Conservation (phyloP, 176 grass and related monocot species). For the Rhynchospora breviuscula region DNA sequence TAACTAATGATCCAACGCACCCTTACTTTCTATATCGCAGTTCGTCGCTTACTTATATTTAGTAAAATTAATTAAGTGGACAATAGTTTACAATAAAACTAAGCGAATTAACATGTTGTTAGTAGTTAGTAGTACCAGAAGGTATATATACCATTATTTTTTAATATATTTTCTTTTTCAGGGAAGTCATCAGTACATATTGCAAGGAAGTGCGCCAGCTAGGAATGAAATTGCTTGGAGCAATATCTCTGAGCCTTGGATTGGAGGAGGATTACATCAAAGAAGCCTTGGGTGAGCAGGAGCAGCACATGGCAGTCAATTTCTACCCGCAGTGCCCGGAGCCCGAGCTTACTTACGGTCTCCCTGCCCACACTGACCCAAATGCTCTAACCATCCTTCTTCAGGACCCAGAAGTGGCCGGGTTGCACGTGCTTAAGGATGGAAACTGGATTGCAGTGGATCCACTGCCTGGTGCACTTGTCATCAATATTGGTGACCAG, state of each 20-base stretch:
- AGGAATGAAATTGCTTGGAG: conserved; percentile 42
- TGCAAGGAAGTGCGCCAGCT: conserved; percentile 51
- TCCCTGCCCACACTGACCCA: conserved; percentile 70
- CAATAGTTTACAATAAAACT: too few relatives aligned
- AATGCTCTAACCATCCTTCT: conserved; percentile 75
- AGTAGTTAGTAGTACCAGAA: too few relatives aligned
- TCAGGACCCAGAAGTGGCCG: conserved; percentile 51
- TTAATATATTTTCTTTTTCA: not conserved
- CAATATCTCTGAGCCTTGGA: conserved; percentile 60
- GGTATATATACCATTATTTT: too few relatives aligned
- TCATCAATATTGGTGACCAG: conserved; percentile 83
- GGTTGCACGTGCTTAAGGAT: conserved; percentile 66
- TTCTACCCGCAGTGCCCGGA: conserved; percentile 83
- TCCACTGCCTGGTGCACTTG: conserved; percentile 37
- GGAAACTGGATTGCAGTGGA: conserved; percentile 57
- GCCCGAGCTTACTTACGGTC: conserved; percentile 64
- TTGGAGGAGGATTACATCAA: conserved; percentile 49
- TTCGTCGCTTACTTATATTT: too few relatives aligned
- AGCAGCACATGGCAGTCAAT: conserved; percentile 92
- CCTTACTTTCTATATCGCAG: too few relatives aligned
- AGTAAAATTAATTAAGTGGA: too few relatives aligned
- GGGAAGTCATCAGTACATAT: conserved; percentile 52
- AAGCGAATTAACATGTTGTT: too few relatives aligned
- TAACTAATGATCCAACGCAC: too few relatives aligned
- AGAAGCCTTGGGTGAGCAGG: conserved; percentile 53